Evolutionary conservation across 2,329 filamentous ascomycete genomes (phyloP).

Genomic region (Curvularia eragrostidis): DNA sequence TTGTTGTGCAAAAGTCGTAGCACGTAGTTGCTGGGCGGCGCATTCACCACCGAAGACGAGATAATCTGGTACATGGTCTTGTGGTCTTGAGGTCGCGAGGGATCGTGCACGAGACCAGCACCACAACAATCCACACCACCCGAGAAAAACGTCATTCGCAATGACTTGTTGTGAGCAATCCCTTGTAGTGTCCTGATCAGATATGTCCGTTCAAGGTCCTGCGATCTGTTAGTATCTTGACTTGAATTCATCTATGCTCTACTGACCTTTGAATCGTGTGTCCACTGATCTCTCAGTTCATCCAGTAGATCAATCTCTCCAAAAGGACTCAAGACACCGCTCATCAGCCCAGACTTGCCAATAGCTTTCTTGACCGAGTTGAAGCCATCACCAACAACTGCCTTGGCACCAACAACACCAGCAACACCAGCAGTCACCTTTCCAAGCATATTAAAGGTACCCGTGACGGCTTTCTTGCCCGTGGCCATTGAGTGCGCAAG

Average conservation of each 20-base stretch:
- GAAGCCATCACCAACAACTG: constrained; percentile 90
- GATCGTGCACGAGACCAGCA: constrained; percentile 93
- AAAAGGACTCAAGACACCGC: constrained; percentile 92
- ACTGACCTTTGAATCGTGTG: constrained; percentile 85
- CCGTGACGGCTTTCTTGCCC: constrained; percentile 95
- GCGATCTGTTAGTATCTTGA: constrained; percentile 17
- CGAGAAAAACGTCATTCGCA: constrained; percentile 96
- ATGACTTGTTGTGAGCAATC: constrained; percentile 91
- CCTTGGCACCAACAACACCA: constrained; percentile 92
- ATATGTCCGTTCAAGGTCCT: constrained; percentile 94
- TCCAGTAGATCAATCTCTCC: constrained; percentile 94
- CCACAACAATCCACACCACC: constrained; percentile 91
- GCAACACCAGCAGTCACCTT: constrained; percentile 95
- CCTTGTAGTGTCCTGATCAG: constrained; percentile 94
- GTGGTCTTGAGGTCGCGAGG: constrained; percentile 86
- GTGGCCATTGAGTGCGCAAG: constrained; percentile 90
- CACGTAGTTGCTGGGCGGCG: constrained; percentile 82
- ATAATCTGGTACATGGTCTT: constrained; percentile 99
- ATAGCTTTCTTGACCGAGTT: constrained; percentile 95
- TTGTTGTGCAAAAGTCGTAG: constrained; percentile 95
- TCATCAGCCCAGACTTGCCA: constrained; percentile 94
- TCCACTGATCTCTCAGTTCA: constrained; percentile 96
- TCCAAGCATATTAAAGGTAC: constrained; percentile 93
- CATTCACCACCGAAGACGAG: constrained; percentile 88
- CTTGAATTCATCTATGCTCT: background rate